These are phyloP conservation scores for Arabidopsis arenosa DNA, from an alignment of 345 rosid species.

Conservation along the genomic window DNA sequence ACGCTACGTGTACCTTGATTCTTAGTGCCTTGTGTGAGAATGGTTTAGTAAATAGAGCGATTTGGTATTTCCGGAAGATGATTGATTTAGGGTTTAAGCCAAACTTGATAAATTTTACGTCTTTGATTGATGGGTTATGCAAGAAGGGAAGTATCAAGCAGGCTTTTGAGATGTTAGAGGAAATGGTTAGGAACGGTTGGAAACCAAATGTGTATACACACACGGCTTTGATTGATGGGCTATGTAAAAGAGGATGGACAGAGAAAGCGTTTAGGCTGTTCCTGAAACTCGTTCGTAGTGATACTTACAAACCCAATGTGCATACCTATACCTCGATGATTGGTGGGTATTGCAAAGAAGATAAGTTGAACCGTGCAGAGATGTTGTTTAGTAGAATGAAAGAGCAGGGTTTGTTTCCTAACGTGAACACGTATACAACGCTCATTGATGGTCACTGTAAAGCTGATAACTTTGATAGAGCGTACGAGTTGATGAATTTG, in stretches of 20 bases:
- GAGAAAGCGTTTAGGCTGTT: constrained; percentile 92
- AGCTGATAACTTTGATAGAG: constrained; percentile 72
- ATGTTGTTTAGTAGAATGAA: constrained; percentile 83
- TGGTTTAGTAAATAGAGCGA: constrained; percentile 64
- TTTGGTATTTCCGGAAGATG: constrained; percentile 77
- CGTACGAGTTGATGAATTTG: constrained; percentile 69
- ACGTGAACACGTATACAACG: constrained; percentile 70
- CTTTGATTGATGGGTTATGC: constrained; percentile 80
- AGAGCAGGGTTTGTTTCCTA: constrained; percentile 82
- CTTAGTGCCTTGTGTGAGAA: constrained; percentile 58
- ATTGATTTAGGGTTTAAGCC: constrained; percentile 64
- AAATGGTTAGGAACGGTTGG: constrained; percentile 79
- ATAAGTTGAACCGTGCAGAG: constrained; percentile 82
- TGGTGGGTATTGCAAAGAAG: constrained; percentile 78
- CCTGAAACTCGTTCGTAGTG: constrained; percentile 82
- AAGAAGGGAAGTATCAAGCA: constrained; percentile 85
- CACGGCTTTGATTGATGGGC: constrained; percentile 74
- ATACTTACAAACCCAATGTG: constrained; percentile 76
- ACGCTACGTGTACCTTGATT: constrained; percentile 73
- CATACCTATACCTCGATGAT: constrained; percentile 87
- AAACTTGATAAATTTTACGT: constrained; percentile 77
- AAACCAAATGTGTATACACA: constrained; percentile 90
- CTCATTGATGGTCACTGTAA: constrained; percentile 77
- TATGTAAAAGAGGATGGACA: constrained; percentile 93
- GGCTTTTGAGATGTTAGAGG: constrained; percentile 86